Conservation (phyloP, 129 eudicot genomes). For the Flaveria brownii region DNA sequence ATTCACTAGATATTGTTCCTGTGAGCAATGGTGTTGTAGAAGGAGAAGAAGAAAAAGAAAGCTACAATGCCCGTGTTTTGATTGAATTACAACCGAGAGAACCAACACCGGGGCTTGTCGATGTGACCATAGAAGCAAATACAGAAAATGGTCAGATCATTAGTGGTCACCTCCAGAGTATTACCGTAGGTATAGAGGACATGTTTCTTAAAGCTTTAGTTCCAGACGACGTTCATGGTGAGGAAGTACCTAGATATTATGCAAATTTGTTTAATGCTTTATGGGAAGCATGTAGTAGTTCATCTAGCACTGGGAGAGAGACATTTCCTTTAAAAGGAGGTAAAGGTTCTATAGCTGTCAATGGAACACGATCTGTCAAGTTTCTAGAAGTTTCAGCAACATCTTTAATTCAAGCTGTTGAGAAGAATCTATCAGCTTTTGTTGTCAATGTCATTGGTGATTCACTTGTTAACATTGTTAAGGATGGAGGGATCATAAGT, state of each 20-base stretch:
- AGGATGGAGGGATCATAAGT: conserved; percentile 61
- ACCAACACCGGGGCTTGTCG: conserved; percentile 86
- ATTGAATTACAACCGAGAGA: conserved; percentile 86
- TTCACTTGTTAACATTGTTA: conserved; percentile 65
- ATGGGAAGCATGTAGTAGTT: conserved; percentile 93
- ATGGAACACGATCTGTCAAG: conserved; percentile 91
- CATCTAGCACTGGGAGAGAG: conserved; percentile 87
- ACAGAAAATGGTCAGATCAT: conserved; percentile 79
- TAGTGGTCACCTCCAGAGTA: conserved; percentile 63
- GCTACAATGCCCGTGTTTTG: conserved; percentile 52
- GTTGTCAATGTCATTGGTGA: conserved; percentile 84
- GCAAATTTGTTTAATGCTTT: conserved; percentile 67
- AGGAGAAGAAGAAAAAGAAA: conserved; percentile 41
- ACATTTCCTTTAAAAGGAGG: conserved; percentile 78
- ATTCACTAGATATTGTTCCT: conserved; percentile 60
- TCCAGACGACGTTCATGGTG: conserved; percentile 56
- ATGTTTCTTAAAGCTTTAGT: conserved; percentile 77
- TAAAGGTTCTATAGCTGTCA: conserved; percentile 72
- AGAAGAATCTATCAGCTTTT: conserved; percentile 62
- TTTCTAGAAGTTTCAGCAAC: conserved; percentile 73
- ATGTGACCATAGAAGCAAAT: conserved; percentile 78
- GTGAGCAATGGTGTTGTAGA: conserved; percentile 46
- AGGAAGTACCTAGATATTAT: conserved; percentile 49
- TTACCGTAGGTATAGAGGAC: conserved; percentile 90
- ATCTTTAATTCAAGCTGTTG: conserved; percentile 60